Percentiles rank a stretch among this genome's conserved stretches.
Conservation (phyloP, 148 eudicot species). For the Dysphania ambrosioides region DNA sequence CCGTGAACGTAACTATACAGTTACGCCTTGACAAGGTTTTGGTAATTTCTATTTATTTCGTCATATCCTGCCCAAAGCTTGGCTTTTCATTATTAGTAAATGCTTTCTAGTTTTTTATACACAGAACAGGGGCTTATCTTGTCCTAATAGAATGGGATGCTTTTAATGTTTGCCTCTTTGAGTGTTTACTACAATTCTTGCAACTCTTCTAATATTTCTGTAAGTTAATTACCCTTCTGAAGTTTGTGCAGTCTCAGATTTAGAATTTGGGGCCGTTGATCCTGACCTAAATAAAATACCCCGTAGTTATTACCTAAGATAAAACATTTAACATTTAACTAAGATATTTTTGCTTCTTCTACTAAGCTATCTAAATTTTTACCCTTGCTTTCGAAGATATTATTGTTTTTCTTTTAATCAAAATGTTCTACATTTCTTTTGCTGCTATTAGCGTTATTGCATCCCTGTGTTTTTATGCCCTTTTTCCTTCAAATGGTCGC, state of each 20-base stretch:
- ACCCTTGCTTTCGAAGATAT: no score
- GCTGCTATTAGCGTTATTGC: no score
- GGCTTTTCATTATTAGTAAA: background rate
- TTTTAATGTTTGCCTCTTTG: background rate
- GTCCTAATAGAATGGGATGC: no score
- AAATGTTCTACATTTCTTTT: no score
- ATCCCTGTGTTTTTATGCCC: background rate
- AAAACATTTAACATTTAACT: no score
- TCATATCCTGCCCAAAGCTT: background rate
- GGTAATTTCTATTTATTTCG: background rate
- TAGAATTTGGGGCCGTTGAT: background rate
- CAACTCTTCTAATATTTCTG: background rate
- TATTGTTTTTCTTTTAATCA: no score
- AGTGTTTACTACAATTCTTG: background rate
- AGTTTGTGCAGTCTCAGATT: background rate
- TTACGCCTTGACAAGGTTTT: background rate
- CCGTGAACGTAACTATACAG: background rate
- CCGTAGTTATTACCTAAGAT: background rate
- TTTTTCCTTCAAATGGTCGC: background rate
- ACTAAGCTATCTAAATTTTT: background rate
- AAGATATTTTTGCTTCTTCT: background rate
- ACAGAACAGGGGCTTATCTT: background rate
- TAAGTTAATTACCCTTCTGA: background rate
- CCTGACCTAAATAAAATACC: background rate
- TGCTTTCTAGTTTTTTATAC: no score